Base-by-base conservation (phyloP, 2,329 filamentous ascomycete species). In the Uncinocarpus reesii region DNA sequence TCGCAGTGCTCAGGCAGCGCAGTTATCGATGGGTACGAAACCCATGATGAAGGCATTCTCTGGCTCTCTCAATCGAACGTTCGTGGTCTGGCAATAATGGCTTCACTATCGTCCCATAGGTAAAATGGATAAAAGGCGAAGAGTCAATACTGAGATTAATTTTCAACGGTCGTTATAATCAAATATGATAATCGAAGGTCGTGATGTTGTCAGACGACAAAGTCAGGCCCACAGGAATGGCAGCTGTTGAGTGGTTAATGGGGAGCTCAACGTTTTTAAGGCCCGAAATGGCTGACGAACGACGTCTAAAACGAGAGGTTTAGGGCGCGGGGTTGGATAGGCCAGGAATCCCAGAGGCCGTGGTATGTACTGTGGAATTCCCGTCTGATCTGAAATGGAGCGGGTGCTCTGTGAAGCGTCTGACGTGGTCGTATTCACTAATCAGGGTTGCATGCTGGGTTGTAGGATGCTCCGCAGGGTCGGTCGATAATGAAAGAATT, bases 1-100 rank as follows among this genome's bases (percentile, higher is more conserved):
- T 76, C 71, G 67, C 80, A 84, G 61, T 78, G 73, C 3, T 69
- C 67, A 18, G 79, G 79, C 50, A 81, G 65, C 16, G 67, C 50
- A n/a, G 55, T 53, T 35, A 56, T 47, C 44, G 57, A 42, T 38
- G 61, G 43, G 45, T 54, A 51, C 26, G 59, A 53, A 55, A 62
- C 54, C 55, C 61, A 55, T 45, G 60, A 55, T 48, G 58, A 58
- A 53, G 58, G 50, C 64, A 67, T 65, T 52, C 45, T 52, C 24
- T 34, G 42, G 8, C 26, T 11, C 35, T 40, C 34, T 23, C 24
- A 4, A 8, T 29, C 13, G 28, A 26, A 24, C 38, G 18, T 15
- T 34, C 18, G 23, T 29, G 7, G 16, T n/a, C 21, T 38, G 3
- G 38, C 15, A 23, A 31, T 15, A 11, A n/a, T n/a, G n/a, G 15